Evolutionary conservation across 805 yeast genomes (phyloP), one percentile per base, ranked within the genome.

Genomic region (Cyberlindnera nakhonratchasimensis): DNA sequence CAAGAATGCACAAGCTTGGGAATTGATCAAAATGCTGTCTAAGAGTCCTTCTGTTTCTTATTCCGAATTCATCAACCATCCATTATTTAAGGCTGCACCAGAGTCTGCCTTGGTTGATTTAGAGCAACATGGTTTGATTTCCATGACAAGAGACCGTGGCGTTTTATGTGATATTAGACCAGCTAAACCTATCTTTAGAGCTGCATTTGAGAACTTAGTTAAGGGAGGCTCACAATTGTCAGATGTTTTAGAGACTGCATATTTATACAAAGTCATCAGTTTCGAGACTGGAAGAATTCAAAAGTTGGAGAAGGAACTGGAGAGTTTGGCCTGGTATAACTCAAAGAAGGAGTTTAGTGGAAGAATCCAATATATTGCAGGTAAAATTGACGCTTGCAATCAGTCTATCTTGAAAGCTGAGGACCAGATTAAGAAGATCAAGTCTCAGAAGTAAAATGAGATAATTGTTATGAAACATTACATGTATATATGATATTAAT

Each of bases 1-100:
- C 71, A 74, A 76, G 20, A 67, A 82, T 12, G 86, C 95, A 2
- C 96, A 91, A 58, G 93, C 88, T 0, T 93, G 99, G 98, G 77
- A 72, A 18, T 57, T 93, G 18, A 79, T 91, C 53, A 83, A 82
- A 53, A 46, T 73, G 29, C 69, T 93, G 29, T 75, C 88, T 1
- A 60, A 65, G 9, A 54, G 65, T 0, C 78, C 75, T 0, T 51
- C 55, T 3, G 63, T 86, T 3, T 51, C 65, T 1, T 81, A 68
- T 54, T 67, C 71, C 26, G 79, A 80, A 5, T 64, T 84, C 26
- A 70, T 73, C 29, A 70, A 72, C 42, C 68, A 73, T 31, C 82
- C 88, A 12, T 59, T 84, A 31, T 82, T 84, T 59, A 79, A 77
- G 46, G 63, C 78, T 17, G 64, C 74, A 2, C 75, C 79, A 1